Evolutionary conservation across 2,329 filamentous ascomycete species (phyloP).

Genomic region (Calonectria hongkongensis): DNA sequence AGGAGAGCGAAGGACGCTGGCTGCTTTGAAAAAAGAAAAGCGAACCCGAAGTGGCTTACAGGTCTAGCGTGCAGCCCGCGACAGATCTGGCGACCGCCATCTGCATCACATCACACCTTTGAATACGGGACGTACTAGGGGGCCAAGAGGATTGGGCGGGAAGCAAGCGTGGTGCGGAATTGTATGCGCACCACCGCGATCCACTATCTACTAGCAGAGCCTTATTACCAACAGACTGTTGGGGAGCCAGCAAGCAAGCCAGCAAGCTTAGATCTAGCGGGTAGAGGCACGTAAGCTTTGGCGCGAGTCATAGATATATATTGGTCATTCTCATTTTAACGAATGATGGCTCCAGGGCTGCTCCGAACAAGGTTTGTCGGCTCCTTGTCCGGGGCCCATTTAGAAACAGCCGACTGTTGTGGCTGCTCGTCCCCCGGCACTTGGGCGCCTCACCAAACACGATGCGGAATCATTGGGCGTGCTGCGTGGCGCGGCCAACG

Average conservation of each 20-base stretch:
- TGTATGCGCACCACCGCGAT: too few species aligned
- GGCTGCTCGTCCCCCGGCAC: slow-evolving; percentile 7
- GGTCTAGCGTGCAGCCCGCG: neutral
- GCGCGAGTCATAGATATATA: slow-evolving; percentile 6
- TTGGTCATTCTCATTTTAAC: slow-evolving; percentile 1
- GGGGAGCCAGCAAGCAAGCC: too few species aligned
- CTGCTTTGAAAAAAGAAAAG: neutral
- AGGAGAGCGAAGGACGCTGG: neutral
- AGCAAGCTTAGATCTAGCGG: neutral
- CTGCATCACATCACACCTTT: neutral
- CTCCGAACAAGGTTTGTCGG: neutral
- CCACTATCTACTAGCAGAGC: too few species aligned
- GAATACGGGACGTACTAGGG: neutral
- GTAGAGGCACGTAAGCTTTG: neutral
- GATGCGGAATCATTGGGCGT: slow-evolving; percentile 4
- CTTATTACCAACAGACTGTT: neutral
- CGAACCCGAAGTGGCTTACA: neutral
- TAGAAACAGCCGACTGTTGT: slow-evolving; percentile 16
- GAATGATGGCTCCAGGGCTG: neutral
- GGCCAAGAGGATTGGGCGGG: neutral
- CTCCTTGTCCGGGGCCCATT: neutral
- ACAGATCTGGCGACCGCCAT: neutral
- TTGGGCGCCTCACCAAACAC: neutral
- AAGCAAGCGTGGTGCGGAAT: neutral
- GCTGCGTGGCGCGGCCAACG: neutral